Evolutionary conservation across 805 yeast genomes (phyloP).

Genomic region (Cyberlindnera amylophila): DNA sequence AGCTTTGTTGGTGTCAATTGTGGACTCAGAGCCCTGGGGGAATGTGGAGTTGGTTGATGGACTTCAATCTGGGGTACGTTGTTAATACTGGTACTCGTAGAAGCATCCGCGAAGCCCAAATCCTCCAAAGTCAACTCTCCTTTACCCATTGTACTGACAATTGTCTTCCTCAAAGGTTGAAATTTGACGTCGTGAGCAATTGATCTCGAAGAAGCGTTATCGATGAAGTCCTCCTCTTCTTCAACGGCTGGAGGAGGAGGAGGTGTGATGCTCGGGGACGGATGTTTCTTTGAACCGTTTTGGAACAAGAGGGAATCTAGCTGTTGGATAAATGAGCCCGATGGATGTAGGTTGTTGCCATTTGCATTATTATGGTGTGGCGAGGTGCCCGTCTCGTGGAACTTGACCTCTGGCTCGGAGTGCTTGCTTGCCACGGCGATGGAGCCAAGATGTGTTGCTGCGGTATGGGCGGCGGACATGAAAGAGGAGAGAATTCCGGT

Average conservation of each 20-base stretch:
- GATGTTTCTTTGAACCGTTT: slow-evolving; percentile 1
- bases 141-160: slow-evolving; percentile 49
- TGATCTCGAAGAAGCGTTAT: slow-evolving; percentile 11
- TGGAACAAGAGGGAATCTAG: slow-evolving; percentile 32
- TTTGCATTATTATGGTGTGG: neutral
- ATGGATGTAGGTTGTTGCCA: neutral
- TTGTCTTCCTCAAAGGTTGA: slow-evolving; percentile 42
- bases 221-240: slow-evolving; percentile 7
- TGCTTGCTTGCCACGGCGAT: slow-evolving; percentile 9
- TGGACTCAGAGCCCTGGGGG: neutral
- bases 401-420: neutral
- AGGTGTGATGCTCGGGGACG: neutral
- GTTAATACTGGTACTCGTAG: slow-evolving; percentile 2
- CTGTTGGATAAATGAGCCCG: slow-evolving; percentile 33
- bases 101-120: slow-evolving; percentile 15
- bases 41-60: neutral
- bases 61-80: slow-evolving; percentile 7
- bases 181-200: slow-evolving; percentile 34
- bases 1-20: neutral
- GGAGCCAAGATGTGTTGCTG: slow-evolving; percentile 29
- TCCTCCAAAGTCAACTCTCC: slow-evolving; percentile 47
- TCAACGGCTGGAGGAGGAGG: neutral
- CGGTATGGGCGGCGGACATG: slow-evolving; percentile 45
- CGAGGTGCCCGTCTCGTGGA: neutral
- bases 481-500: slow-evolving; percentile 41